Evolutionary conservation across 192 early-diverging fungal genomes (phyloP).

Genomic region (Backusella mclennaniae): DNA sequence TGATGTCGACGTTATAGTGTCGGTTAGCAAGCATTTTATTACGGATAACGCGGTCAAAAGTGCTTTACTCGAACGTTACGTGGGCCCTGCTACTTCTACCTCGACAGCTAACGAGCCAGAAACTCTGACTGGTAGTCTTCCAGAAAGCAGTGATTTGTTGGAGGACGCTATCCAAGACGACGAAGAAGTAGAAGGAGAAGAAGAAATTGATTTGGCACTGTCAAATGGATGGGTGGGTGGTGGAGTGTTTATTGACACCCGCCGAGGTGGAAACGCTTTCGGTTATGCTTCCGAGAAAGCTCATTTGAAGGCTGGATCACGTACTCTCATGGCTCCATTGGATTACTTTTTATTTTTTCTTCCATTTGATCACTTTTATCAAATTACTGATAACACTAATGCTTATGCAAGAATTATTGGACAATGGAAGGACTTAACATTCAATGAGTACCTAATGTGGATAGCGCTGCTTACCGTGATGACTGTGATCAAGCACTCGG

Average conservation of each 20-base stretch:
- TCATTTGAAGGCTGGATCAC: neutral
- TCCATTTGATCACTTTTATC: neutral
- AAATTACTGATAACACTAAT: neutral
- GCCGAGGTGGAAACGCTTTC: too few species aligned
- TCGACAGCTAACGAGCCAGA: too few species aligned
- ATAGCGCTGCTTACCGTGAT: neutral
- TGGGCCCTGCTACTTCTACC: too few species aligned
- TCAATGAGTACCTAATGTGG: neutral
- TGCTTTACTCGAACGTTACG: too few species aligned
- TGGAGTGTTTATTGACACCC: neutral
- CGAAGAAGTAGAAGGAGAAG: too few species aligned
- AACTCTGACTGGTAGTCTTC: too few species aligned
- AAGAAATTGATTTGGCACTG: neutral
- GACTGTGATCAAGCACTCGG: neutral
- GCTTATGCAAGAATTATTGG: neutral
- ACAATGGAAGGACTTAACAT: neutral
- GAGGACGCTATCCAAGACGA: too few species aligned
- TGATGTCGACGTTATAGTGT: too few species aligned
- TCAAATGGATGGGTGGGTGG: neutral
- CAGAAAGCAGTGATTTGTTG: neutral
- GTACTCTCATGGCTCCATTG: neutral
- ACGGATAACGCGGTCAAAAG: too few species aligned
- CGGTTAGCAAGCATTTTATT: too few species aligned
- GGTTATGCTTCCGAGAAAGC: too few species aligned
- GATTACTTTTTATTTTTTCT: conserved; percentile 12